A percentile compares a stretch with the other conserved stretches of the same genome.
These are phyloP conservation scores for Apiospora pterosperma DNA, from an alignment of 2,329 filamentous ascomycete genomes.

Conservation along the genomic window DNA sequence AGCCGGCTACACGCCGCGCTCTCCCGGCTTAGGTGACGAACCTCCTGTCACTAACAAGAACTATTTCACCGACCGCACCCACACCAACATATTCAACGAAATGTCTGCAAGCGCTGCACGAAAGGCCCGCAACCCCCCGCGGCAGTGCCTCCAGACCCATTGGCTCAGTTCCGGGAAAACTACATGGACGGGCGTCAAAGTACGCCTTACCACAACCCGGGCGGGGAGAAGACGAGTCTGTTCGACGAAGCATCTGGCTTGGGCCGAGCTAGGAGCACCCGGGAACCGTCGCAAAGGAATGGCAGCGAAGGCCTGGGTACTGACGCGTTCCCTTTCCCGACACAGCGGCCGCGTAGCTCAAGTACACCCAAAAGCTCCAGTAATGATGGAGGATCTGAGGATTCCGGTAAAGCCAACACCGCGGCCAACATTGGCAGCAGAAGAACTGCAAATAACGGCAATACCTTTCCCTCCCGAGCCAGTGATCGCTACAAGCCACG, in stretches of 20 bases:
- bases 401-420: constrained; percentile 14
- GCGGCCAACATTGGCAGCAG: constrained; percentile 9
- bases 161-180: constrained; percentile 44
- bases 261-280: constrained; percentile 44
- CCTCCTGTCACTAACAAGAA: constrained; percentile 48
- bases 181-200: constrained; percentile 49
- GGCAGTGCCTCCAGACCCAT: constrained; percentile 37
- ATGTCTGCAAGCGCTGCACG: constrained; percentile 15
- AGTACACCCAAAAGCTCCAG: constrained; percentile 24
- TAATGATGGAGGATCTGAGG: constrained; percentile 24
- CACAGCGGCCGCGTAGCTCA: constrained; percentile 21
- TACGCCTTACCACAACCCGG: constrained; percentile 52
- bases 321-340: constrained; percentile 17
- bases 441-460: constrained; percentile 7
- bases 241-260: constrained; percentile 44
- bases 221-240: constrained; percentile 57
- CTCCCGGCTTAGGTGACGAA: constrained; percentile 48
- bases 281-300: constrained; percentile 28
- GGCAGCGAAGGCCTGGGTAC: constrained; percentile 17
- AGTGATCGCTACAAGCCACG: constrained; percentile 19
- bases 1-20: constrained; percentile 47
- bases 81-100: constrained; percentile 26
- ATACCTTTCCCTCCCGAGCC: constrained; percentile 14
- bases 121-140: constrained; percentile 12
- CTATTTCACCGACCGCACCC: constrained; percentile 40